Evolutionary conservation across 176 grass and related monocot genomes (phyloP).

Genomic region (Rhynchospora pubera): DNA sequence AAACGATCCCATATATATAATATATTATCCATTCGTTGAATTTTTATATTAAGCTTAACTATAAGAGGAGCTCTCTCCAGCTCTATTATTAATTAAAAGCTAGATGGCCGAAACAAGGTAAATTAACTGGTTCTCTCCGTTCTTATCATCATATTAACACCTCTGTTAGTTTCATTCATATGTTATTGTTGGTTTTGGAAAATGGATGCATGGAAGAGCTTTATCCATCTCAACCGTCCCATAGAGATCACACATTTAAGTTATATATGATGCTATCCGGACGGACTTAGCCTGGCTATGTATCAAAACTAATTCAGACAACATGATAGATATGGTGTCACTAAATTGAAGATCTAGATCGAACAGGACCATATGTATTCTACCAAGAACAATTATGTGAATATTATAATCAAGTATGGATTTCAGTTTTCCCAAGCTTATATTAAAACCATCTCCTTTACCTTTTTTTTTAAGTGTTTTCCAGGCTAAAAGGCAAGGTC

Average conservation of each 20-base stretch:
- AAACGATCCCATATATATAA: no score
- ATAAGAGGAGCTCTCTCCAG: neutral
- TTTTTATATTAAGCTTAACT: no score
- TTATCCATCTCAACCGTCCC: neutral
- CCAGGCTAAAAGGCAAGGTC: conserved; percentile 76
- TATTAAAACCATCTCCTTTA: no score
- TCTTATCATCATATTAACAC: neutral
- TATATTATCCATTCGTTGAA: neutral
- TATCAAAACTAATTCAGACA: neutral
- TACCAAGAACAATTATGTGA: no score
- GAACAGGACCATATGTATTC: no score
- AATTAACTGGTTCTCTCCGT: neutral
- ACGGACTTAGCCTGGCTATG: neutral
- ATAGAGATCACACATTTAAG: neutral
- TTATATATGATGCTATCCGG: no score
- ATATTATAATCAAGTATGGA: no score
- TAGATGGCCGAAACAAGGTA: conserved; percentile 15
- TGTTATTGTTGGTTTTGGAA: neutral
- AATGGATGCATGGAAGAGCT: neutral
- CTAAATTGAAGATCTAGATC: no score
- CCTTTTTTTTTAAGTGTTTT: neutral
- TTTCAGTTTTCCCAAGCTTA: no score
- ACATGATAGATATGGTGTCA: neutral
- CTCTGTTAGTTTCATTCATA: neutral
- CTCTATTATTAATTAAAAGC: neutral